These are phyloP conservation scores for Fusarium annulatum DNA, from an alignment of 2,329 filamentous ascomycete species.

Conservation along the genomic window DNA sequence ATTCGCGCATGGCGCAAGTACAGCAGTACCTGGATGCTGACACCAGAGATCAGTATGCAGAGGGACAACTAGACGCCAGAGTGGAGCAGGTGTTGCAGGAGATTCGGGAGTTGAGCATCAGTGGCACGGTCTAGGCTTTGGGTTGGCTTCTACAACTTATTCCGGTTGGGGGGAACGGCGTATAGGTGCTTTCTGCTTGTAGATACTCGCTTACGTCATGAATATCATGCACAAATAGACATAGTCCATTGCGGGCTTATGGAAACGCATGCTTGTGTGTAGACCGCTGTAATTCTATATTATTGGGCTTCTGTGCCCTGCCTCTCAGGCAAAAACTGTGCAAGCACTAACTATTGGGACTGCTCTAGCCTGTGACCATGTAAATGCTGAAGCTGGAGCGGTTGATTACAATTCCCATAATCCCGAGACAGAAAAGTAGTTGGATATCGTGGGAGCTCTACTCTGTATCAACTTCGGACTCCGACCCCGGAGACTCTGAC, in stretches of 20 bases:
- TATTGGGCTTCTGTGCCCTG: neutral
- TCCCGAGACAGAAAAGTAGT: neutral
- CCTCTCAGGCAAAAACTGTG: neutral
- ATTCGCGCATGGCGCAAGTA: conserved; percentile 97
- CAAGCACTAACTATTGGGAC: neutral
- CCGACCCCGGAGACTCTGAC: neutral
- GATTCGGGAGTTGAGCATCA: conserved; percentile 96
- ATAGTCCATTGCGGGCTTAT: neutral
- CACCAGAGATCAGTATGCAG: conserved; percentile 94
- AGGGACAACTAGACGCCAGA: conserved; percentile 88
- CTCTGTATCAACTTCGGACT: conserved; percentile 11
- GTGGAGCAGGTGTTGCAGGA: conserved; percentile 97
- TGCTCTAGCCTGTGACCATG: neutral
- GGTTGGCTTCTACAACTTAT: conserved; percentile 8
- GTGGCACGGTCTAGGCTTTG: conserved; percentile 67
- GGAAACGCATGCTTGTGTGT: neutral
- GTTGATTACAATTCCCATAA: neutral
- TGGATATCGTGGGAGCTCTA: neutral
- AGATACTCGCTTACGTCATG: conserved; percentile 42
- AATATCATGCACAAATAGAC: conserved; percentile 44
- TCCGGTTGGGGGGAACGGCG: conserved; percentile 41
- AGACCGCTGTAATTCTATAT: neutral
- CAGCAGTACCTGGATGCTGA: conserved; percentile 98
- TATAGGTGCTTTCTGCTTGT: conserved; percentile 43
- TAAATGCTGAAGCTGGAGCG: neutral